Conservation (phyloP, 2,329 filamentous ascomycete species). For the Monascus ruber region DNA sequence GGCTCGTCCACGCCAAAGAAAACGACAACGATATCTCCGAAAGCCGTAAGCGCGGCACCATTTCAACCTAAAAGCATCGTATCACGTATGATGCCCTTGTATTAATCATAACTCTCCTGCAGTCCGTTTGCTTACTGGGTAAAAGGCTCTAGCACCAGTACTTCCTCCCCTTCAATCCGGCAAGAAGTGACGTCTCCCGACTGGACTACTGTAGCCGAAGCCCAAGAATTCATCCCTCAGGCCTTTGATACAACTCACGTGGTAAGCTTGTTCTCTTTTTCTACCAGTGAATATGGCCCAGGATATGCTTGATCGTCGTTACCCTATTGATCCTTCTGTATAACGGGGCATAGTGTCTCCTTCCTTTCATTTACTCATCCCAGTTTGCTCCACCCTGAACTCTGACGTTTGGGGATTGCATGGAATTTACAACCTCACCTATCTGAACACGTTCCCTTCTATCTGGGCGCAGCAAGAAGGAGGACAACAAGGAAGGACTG, state of each 20-base stretch:
- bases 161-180: conserved; percentile 26
- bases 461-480: too few relatives aligned
- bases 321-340: background rate
- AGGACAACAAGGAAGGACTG: too few relatives aligned
- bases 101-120: conserved; percentile 1
- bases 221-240: conserved; percentile 44
- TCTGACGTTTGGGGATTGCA: too few relatives aligned
- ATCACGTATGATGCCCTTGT: conserved; percentile 22
- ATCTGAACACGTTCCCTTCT: too few relatives aligned
- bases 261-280: conserved; percentile 29
- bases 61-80: conserved; percentile 34
- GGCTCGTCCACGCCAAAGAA: conserved; percentile 44
- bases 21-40: conserved; percentile 65
- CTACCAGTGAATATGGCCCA: background rate
- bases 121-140: conserved; percentile 11
- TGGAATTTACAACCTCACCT: too few relatives aligned
- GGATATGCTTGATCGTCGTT: background rate
- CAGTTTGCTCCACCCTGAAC: background rate
- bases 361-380: background rate
- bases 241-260: conserved; percentile 39
- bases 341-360: background rate
- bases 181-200: conserved; percentile 31
- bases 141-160: conserved; percentile 31
- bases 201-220: conserved; percentile 32
- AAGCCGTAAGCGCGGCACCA: conserved; percentile 73